phyloP scores from a whole-genome alignment of 1,284 basidiomycete species.

The Kwoniella shivajii region DNA sequence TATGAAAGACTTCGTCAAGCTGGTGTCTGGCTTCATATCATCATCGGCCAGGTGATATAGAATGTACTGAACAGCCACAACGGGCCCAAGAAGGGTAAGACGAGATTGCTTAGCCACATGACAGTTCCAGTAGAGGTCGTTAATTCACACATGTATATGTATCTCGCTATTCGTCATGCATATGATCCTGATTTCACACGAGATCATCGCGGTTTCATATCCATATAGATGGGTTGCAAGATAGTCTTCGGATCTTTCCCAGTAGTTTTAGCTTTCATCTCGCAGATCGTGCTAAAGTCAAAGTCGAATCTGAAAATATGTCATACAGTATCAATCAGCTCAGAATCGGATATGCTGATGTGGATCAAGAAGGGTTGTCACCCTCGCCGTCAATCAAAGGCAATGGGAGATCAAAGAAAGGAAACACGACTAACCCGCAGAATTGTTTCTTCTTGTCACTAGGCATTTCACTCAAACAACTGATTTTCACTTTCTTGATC shows the following conservation, averaged over 20 bases:
- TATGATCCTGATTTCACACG: no score
- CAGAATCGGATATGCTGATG: neutral
- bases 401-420: neutral
- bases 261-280: constrained; percentile 26
- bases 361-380: neutral
- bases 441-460: constrained; percentile 3
- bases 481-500: constrained; percentile 23
- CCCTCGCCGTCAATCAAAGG: no score
- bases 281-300: constrained; percentile 36
- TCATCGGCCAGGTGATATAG: no score
- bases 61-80: no score
- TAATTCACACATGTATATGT: no score
- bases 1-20: no score
- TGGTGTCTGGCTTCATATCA: no score
- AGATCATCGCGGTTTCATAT: constrained; percentile 15
- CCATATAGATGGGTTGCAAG: neutral
- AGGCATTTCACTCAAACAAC: constrained; percentile 20
- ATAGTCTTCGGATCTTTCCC: constrained; percentile 8
- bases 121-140: no score
- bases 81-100: no score
- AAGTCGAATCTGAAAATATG: constrained; percentile 35
- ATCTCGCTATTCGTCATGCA: no score
- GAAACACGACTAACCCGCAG: constrained; percentile 22
- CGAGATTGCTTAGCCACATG: no score
- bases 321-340: constrained; percentile 3